Percentiles rank a stretch among this genome's conserved stretches.
Conservation (phyloP, 139 green algal genomes). For the Monoraphidium neglectum region DNA sequence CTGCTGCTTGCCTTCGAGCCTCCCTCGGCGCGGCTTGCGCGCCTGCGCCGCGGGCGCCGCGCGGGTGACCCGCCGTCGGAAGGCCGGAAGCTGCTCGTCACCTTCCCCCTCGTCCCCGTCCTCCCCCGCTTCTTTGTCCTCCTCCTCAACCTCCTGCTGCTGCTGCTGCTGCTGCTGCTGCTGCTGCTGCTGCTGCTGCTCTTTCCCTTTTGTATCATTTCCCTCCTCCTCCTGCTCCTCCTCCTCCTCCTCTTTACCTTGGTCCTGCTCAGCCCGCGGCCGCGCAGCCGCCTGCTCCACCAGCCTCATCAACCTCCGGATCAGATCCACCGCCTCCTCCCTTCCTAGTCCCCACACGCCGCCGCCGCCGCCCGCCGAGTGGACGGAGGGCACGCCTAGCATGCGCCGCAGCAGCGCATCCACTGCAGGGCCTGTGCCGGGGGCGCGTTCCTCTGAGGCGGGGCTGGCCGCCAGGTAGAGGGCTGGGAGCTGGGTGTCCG, state of each 20-base stretch:
- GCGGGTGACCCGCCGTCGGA: too few relatives aligned
- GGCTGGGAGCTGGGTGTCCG: too few relatives aligned
- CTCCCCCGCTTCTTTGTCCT: not conserved
- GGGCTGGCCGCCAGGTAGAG: too few relatives aligned
- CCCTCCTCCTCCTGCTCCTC: not conserved
- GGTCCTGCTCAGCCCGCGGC: not conserved
- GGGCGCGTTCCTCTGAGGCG: too few relatives aligned
- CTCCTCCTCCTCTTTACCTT: not conserved
- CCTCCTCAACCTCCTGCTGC: not conserved
- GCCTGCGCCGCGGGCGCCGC: too few relatives aligned
- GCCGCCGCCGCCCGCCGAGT: too few relatives aligned
- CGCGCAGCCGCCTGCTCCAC: not conserved
- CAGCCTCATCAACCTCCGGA: slow-evolving; percentile 4
- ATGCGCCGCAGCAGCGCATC: slow-evolving; percentile 10
- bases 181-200: not conserved
- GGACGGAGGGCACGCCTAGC: slow-evolving; percentile 14
- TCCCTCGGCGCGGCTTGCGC: too few relatives aligned
- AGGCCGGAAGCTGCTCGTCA: too few relatives aligned
- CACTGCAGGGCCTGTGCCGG: too few relatives aligned
- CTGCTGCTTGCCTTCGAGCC: too few relatives aligned
- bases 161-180: slow-evolving; percentile 8
- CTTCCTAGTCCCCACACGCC: not conserved
- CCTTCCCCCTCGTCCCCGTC: too few relatives aligned
- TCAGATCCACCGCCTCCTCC: slow-evolving; percentile 1
- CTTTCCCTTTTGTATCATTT: too few relatives aligned